Evolutionary conservation across 768 basidiomycete species (phyloP), one percentile per base, ranked within the genome.

Genomic region (Boletus vermiculosoides): DNA sequence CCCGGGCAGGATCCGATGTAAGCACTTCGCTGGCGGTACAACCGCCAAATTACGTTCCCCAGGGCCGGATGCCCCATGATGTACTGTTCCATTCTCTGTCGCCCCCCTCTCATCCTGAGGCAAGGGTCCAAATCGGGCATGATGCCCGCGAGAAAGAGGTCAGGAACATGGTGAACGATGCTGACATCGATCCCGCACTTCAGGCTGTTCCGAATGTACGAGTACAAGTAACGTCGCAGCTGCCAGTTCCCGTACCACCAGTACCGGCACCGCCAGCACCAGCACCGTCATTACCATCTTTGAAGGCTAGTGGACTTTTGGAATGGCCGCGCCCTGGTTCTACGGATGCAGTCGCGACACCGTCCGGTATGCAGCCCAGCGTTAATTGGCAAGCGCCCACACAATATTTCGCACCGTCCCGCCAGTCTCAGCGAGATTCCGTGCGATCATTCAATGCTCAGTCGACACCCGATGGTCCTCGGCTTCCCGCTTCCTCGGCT

Each of bases 231-330:
- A 53, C 58, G 10, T 45, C 65, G 22, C 63, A 65, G 42, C 39
- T 54, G 50, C 36, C 55, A 44, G 54, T 33, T 36, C 20, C 55
- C 3, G 45, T 46, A 13, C 56, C 58, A 11, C 45, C 64, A 13
- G 54, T 57, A n/a, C 80, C 74, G 13, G 55, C 59, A n/a, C 80
- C 74, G 60, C n/a, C 64, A 13, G 54, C 59, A n/a, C 80, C 74
- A 16, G 55, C 59, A n/a, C 80, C 74, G 60, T 83, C 85, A 20
- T 71, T 90, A 56, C 88, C 88, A 33, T 90, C 88, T 37, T 74
- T 90, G 52, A 90, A 89, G 71, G 82, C 84, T 33, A 88, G 86
- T 60, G 88, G 88, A 22, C 76, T 90, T 45, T 74, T 90, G 40
- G 86, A 88, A 62, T 72, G 72, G 72, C 66, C 66, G n/a, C 68